Evolutionary conservation across 345 rosid genomes (phyloP).

Genomic region (Populus davidiana): DNA sequence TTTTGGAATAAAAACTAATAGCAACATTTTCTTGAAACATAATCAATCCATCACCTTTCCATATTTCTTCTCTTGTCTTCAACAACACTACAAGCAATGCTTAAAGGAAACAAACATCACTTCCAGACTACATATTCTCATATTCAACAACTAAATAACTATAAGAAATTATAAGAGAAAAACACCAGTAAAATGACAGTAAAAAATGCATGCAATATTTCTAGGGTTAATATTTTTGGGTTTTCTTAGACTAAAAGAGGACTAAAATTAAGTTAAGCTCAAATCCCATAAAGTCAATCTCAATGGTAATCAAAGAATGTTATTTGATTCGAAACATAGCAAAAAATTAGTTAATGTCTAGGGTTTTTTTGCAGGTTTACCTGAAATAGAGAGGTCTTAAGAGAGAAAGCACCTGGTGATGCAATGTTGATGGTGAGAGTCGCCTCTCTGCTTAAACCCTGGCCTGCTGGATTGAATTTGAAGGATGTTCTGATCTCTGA

Average conservation of each 20-base stretch:
- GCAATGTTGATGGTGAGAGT: background rate
- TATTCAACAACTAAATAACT: no score
- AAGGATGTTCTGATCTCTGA: no score
- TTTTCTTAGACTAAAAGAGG: background rate
- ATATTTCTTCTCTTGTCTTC: no score
- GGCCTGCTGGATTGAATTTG: background rate
- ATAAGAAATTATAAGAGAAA: no score
- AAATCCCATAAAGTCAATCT: background rate
- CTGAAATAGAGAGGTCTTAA: background rate
- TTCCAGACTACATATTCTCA: no score
- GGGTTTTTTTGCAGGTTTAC: background rate
- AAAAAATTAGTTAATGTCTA: no score
- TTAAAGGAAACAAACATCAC: no score
- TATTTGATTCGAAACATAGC: background rate
- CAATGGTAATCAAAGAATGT: background rate
- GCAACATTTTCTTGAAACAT: background rate
- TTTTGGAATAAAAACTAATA: no score
- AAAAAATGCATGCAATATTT: no score
- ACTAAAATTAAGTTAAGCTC: background rate
- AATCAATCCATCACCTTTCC: background rate
- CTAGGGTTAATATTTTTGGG: no score
- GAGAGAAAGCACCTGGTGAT: background rate
- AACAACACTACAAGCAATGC: no score
- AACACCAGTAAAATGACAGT: background rate
- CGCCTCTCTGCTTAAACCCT: background rate